These are phyloP conservation scores for Noccaea caerulescens DNA, from an alignment of 345 rosid genomes.

Conservation along the genomic window DNA sequence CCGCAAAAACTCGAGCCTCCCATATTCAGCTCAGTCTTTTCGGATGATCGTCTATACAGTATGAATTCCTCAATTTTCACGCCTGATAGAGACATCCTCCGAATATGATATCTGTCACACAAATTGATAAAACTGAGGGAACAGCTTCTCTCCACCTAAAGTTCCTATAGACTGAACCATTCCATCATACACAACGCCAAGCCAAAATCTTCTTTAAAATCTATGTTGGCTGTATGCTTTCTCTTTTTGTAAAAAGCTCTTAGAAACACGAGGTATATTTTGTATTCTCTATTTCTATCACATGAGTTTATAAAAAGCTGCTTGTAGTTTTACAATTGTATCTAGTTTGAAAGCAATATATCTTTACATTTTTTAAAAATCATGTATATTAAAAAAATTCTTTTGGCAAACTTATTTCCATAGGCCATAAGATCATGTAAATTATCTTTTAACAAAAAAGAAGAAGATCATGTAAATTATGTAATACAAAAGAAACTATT, in stretches of 20 bases:
- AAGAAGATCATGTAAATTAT: too few species aligned
- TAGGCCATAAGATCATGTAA: not conserved
- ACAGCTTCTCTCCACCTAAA: not conserved
- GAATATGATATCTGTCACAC: not conserved
- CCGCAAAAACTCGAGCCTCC: not conserved
- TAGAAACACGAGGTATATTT: not conserved
- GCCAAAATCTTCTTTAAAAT: not conserved
- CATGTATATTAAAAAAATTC: not conserved
- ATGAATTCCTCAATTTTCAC: not conserved
- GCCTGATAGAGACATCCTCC: not conserved
- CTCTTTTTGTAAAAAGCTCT: not conserved
- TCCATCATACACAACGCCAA: not conserved
- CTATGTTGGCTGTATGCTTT: slow-evolving; percentile 3
- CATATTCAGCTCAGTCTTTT: not conserved
- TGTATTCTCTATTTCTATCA: not conserved
- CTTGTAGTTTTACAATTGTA: slow-evolving; percentile 9
- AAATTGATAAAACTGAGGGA: not conserved
- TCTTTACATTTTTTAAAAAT: not conserved
- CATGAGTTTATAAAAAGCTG: not conserved
- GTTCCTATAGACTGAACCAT: not conserved
- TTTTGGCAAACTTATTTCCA: not conserved
- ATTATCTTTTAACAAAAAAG: too few species aligned
- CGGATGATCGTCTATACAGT: not conserved
- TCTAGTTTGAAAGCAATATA: not conserved
- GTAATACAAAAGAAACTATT: too few species aligned